These are phyloP conservation scores for Cladosporium sp. DNA, from an alignment of 2,329 filamentous ascomycete genomes.

Conservation along the genomic window DNA sequence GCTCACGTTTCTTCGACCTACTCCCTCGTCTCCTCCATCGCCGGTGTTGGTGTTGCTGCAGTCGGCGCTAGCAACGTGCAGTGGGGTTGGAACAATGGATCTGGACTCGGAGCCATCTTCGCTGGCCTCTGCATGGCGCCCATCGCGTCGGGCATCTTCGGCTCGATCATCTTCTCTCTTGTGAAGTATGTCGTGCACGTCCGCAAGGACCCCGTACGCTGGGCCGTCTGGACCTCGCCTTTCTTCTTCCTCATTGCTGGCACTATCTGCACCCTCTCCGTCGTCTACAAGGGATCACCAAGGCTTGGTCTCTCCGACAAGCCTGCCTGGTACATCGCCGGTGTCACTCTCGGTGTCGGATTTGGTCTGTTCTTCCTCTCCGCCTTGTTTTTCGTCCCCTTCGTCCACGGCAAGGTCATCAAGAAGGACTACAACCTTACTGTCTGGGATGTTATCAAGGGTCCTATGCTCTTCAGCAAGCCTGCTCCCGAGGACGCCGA, in stretches of 20 bases:
- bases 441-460: slow-evolving; percentile 36
- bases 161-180: slow-evolving; percentile 51
- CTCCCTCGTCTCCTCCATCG: slow-evolving; percentile 59
- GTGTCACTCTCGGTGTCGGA: slow-evolving; percentile 49
- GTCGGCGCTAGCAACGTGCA: slow-evolving; percentile 43
- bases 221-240: slow-evolving; percentile 51
- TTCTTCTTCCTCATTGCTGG: slow-evolving; percentile 52
- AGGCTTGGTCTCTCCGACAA: slow-evolving; percentile 47
- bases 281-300: slow-evolving; percentile 54
- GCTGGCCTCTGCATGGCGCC: slow-evolving; percentile 52
- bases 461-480: slow-evolving; percentile 50
- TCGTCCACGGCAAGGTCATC: slow-evolving; percentile 35
- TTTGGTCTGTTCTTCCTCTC: slow-evolving; percentile 43
- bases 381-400: slow-evolving; percentile 42
- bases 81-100: slow-evolving; percentile 46
- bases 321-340: slow-evolving; percentile 48
- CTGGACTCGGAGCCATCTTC: slow-evolving; percentile 46
- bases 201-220: slow-evolving; percentile 51
- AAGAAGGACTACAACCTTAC: slow-evolving; percentile 35
- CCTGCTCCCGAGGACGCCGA: slow-evolving; percentile 55
- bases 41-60: slow-evolving; percentile 61
- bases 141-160: slow-evolving; percentile 49
- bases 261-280: slow-evolving; percentile 57
- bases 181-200: slow-evolving; percentile 54
- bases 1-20: slow-evolving; percentile 64